These are phyloP conservation scores for Spathaspora passalidarum DNA, from an alignment of 805 yeast species.

Conservation along the genomic window DNA sequence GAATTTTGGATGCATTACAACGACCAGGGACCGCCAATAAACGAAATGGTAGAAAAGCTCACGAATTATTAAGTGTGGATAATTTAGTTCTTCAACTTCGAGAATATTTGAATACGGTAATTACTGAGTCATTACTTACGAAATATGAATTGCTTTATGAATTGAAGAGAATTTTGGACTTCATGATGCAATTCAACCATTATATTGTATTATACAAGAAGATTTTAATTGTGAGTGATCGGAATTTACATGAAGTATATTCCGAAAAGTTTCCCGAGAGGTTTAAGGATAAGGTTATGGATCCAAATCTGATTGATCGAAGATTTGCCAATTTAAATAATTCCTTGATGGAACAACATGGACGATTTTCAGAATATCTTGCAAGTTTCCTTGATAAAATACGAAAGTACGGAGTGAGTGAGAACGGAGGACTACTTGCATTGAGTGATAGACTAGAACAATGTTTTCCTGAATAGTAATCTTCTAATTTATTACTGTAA, in stretches of 20 bases:
- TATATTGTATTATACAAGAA: slow-evolving; percentile 53
- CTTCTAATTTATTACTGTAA: neutral
- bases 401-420: slow-evolving; percentile 47
- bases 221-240: slow-evolving; percentile 48
- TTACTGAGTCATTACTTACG: slow-evolving; percentile 67
- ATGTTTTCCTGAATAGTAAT: slow-evolving; percentile 27
- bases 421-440: slow-evolving; percentile 42
- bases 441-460: slow-evolving; percentile 43
- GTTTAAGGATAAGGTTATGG: slow-evolving; percentile 37
- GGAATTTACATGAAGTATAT: slow-evolving; percentile 41
- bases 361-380: slow-evolving; percentile 43
- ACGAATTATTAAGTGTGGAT: slow-evolving; percentile 13
- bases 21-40: neutral
- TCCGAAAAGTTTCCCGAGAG: slow-evolving; percentile 32
- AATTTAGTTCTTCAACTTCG: slow-evolving; percentile 33
- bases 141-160: slow-evolving; percentile 50
- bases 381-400: slow-evolving; percentile 46
- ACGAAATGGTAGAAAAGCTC: neutral
- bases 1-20: slow-evolving; percentile 5
- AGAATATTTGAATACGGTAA: slow-evolving; percentile 56
- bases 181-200: slow-evolving; percentile 46
- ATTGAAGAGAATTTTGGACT: slow-evolving; percentile 43
- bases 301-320: slow-evolving; percentile 33
- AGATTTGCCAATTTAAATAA: slow-evolving; percentile 41
- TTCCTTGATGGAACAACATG: slow-evolving; percentile 41